Conservation (phyloP, 306 rosid species). For the Lupinus albus region DNA sequence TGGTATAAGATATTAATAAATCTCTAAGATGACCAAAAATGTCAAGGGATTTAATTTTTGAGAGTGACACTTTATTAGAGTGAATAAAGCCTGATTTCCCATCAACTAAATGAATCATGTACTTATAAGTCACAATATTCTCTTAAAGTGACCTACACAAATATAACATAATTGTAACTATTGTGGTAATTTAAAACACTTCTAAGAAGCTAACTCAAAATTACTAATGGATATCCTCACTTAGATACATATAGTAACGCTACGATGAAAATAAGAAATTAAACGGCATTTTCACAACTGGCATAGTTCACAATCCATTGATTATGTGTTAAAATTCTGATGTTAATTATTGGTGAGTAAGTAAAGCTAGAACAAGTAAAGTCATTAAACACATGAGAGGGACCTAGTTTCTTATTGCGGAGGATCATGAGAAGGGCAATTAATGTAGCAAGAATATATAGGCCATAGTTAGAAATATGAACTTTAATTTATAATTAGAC, state of each 20-base stretch:
- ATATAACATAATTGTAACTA: too few relatives aligned
- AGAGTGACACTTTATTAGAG: too few relatives aligned
- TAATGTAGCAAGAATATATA: constrained; percentile 39
- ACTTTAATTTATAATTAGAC: constrained; percentile 40
- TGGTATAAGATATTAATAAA: too few relatives aligned
- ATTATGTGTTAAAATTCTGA: constrained; percentile 6
- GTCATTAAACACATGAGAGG: constrained; percentile 13
- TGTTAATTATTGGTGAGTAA: neutral
- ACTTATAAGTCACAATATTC: too few relatives aligned
- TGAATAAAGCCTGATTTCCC: too few relatives aligned
- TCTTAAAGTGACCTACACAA: too few relatives aligned
- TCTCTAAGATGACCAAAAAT: too few relatives aligned
- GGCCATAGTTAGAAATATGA: constrained; percentile 30
- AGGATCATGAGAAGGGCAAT: constrained; percentile 38
- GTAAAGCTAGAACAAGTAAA: neutral
- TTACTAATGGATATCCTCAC: neutral
- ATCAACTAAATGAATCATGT: too few relatives aligned
- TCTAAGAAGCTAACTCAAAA: neutral
- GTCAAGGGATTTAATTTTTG: too few relatives aligned
- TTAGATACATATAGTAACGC: neutral
- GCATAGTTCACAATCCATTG: neutral
- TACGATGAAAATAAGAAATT: neutral
- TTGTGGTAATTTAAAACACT: too few relatives aligned
- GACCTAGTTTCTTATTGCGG: constrained; percentile 38
- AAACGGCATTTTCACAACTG: neutral